phyloP scores from a whole-genome alignment of 164 flowering plant genomes.

The Piper betle region DNA sequence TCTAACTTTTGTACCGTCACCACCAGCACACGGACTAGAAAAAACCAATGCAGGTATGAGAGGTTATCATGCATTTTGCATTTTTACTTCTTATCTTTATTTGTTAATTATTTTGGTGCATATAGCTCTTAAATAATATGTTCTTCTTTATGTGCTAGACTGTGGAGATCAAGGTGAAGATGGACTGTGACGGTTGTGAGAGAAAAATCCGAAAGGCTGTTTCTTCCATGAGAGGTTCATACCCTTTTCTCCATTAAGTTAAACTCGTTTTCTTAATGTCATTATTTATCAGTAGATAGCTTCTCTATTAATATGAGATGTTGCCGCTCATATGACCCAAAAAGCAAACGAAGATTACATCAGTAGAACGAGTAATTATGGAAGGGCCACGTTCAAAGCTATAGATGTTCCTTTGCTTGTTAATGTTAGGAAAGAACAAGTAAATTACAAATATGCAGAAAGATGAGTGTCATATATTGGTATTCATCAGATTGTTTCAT shows the following conservation, averaged over 20 bases:
- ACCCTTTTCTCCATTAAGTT: not conserved
- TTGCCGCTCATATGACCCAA: too few relatives aligned
- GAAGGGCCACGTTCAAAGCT: too few relatives aligned
- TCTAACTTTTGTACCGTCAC: constrained; percentile 49
- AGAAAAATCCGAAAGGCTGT: constrained; percentile 56
- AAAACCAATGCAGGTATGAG: constrained; percentile 62
- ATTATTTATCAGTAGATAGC: too few relatives aligned
- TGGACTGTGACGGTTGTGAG: constrained; percentile 85
- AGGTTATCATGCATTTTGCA: too few relatives aligned
- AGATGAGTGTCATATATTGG: too few relatives aligned
- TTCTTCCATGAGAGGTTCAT: constrained; percentile 44
- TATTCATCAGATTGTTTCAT: too few relatives aligned
- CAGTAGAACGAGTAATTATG: too few relatives aligned
- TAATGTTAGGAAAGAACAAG: too few relatives aligned
- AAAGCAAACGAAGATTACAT: too few relatives aligned
- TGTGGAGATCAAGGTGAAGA: constrained; percentile 71
- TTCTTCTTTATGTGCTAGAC: constrained; percentile 27
- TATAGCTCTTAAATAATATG: not conserved
- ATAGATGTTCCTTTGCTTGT: too few relatives aligned
- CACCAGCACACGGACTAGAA: constrained; percentile 34
- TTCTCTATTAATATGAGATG: too few relatives aligned
- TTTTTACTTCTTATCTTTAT: not conserved
- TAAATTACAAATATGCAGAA: too few relatives aligned
- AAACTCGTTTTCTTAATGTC: not conserved
- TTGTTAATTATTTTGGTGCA: not conserved